Conservation (phyloP, 164 flowering plant species). For the Vitis riparia region DNA sequence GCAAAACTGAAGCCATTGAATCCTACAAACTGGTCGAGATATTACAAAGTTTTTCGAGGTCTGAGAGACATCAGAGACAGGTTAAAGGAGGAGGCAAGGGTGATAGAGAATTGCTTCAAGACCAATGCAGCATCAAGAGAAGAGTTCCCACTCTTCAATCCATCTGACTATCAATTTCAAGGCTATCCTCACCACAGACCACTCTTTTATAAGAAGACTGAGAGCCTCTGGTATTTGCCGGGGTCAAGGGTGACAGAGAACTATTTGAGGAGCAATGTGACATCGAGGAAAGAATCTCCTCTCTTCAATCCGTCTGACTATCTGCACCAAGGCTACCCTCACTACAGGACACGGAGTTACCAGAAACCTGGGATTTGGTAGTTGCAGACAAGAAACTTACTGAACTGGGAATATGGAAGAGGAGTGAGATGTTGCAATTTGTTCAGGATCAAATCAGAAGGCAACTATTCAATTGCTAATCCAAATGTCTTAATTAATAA, state of each 20-base stretch:
- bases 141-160: slow-evolving; percentile 52
- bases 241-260: too few species aligned
- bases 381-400: slow-evolving; percentile 12
- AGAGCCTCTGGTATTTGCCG: slow-evolving; percentile 23
- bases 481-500: slow-evolving; percentile 27
- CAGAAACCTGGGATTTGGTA: slow-evolving; percentile 28
- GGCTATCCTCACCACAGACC: slow-evolving; percentile 32
- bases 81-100: slow-evolving; percentile 55
- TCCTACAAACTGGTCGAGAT: slow-evolving; percentile 10
- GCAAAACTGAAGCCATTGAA: slow-evolving; percentile 10
- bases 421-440: slow-evolving; percentile 39
- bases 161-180: slow-evolving; percentile 26
- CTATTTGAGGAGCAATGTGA: slow-evolving; percentile 36
- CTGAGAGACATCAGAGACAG: slow-evolving; percentile 44
- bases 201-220: slow-evolving; percentile 19
- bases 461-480: slow-evolving; percentile 19
- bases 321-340: slow-evolving; percentile 29
- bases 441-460: slow-evolving; percentile 36
- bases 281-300: slow-evolving; percentile 42
- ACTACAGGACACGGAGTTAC: slow-evolving; percentile 10
- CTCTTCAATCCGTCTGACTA: slow-evolving; percentile 44
- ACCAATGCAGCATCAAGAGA: slow-evolving; percentile 26
- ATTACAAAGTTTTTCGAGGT: slow-evolving; percentile 18
- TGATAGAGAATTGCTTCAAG: slow-evolving; percentile 53
- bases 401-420: slow-evolving; percentile 14